phyloP scores from a whole-genome alignment of 805 yeast species.

The Candida qinlingensis region DNA sequence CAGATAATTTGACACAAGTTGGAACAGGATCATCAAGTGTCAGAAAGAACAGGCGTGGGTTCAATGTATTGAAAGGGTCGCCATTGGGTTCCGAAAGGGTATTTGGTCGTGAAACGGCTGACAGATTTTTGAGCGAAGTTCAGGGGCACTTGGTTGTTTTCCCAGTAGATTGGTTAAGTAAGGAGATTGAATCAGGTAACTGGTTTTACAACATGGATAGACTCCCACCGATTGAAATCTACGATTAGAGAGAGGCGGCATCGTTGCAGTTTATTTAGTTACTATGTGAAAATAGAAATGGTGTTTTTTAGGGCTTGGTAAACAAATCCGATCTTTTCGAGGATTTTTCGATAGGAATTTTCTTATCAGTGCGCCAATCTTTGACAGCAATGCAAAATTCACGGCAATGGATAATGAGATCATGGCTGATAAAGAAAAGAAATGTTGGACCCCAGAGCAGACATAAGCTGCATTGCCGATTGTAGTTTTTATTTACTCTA shows the following conservation, averaged over 20 bases:
- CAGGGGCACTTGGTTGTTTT: constrained; percentile 88
- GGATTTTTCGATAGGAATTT: too few relatives aligned
- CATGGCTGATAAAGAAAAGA: too few relatives aligned
- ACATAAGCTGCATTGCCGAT: too few relatives aligned
- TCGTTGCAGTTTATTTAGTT: not conserved
- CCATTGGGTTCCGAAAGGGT: constrained; percentile 40
- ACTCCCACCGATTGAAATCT: constrained; percentile 92
- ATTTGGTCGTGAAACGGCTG: constrained; percentile 73
- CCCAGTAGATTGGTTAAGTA: constrained; percentile 85
- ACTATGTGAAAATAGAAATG: too few relatives aligned
- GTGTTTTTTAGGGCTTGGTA: too few relatives aligned
- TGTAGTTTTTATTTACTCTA: too few relatives aligned
- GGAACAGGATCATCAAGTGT: not conserved
- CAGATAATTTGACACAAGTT: not conserved
- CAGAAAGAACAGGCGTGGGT: constrained; percentile 27
- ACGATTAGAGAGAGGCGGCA: constrained; percentile 42
- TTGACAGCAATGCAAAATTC: too few relatives aligned
- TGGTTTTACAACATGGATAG: constrained; percentile 95
- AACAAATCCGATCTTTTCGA: too few relatives aligned
- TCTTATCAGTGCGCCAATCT: too few relatives aligned
- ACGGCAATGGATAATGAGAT: too few relatives aligned
- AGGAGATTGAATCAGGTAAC: constrained; percentile 84
- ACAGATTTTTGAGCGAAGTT: constrained; percentile 59
- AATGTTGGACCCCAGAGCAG: too few relatives aligned
- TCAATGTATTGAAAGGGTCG: constrained; percentile 31